Conservation (phyloP, 306 rosid genomes). For the Neltuma alba region DNA sequence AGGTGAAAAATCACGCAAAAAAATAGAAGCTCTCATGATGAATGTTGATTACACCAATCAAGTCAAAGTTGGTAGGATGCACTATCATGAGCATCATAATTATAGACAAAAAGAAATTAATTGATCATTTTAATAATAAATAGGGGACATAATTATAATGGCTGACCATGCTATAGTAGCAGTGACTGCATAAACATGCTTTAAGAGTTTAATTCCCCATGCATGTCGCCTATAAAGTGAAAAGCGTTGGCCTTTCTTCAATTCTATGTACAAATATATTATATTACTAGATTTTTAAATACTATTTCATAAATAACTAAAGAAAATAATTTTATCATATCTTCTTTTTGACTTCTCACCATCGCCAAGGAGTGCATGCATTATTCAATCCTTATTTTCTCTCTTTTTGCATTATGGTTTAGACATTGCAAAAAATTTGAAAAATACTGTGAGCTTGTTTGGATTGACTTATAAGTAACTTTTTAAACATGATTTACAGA, state of each 20-base stretch:
- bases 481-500: too few relatives aligned
- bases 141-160: constrained; percentile 15
- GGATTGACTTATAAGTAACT: too few relatives aligned
- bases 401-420: neutral
- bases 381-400: neutral
- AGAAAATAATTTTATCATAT: neutral
- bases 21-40: neutral
- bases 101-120: constrained; percentile 33
- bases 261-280: neutral
- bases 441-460: too few relatives aligned
- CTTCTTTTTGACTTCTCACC: constrained; percentile 4
- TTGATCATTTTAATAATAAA: constrained; percentile 14
- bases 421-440: too few relatives aligned
- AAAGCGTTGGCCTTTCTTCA: neutral
- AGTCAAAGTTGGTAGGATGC: constrained; percentile 33
- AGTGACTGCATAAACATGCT: neutral
- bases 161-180: neutral
- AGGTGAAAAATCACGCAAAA: too few relatives aligned
- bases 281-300: neutral
- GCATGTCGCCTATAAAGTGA: neutral
- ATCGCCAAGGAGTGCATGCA: neutral
- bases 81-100: constrained; percentile 41
- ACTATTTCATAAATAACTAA: neutral
- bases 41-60: neutral
- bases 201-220: neutral